Evolutionary conservation across 495 filamentous ascomycete species (phyloP).

Genomic region (Aspergillus diversus): DNA sequence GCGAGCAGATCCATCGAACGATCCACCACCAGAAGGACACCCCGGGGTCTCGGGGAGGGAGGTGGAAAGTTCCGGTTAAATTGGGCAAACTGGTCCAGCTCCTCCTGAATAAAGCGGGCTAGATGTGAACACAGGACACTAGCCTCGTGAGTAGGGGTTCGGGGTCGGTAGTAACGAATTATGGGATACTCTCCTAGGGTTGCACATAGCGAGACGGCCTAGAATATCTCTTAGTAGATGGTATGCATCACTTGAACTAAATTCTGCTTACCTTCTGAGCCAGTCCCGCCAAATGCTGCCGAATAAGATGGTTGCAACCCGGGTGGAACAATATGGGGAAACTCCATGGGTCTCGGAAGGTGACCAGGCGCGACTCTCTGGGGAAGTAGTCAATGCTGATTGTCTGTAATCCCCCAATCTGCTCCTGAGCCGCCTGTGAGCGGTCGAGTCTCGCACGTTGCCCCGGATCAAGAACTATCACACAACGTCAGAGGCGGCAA

Average conservation of each 20-base stretch:
- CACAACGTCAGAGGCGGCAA: constrained; percentile 14
- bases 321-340: constrained; percentile 94
- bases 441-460: constrained; percentile 60
- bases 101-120: constrained; percentile 88
- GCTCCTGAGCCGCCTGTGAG: constrained; percentile 63
- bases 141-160: constrained; percentile 78
- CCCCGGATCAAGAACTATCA: constrained; percentile 56
- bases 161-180: constrained; percentile 85
- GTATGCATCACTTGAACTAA: background rate
- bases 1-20: constrained; percentile 88
- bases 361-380: constrained; percentile 86
- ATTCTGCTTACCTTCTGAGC: constrained; percentile 75
- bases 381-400: constrained; percentile 88
- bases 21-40: constrained; percentile 84
- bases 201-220: constrained; percentile 85
- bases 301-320: constrained; percentile 80
- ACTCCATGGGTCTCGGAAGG: constrained; percentile 91
- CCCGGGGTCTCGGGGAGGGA: constrained; percentile 75
- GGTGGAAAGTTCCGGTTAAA: constrained; percentile 84
- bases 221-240: constrained; percentile 31
- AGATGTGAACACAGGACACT: constrained; percentile 82
- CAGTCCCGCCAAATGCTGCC: constrained; percentile 75
- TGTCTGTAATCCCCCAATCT: constrained; percentile 72
- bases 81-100: constrained; percentile 83
- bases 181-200: constrained; percentile 85